These are phyloP conservation scores for Testicularia cyperi DNA, from an alignment of 1,284 basidiomycete species.

Conservation along the genomic window DNA sequence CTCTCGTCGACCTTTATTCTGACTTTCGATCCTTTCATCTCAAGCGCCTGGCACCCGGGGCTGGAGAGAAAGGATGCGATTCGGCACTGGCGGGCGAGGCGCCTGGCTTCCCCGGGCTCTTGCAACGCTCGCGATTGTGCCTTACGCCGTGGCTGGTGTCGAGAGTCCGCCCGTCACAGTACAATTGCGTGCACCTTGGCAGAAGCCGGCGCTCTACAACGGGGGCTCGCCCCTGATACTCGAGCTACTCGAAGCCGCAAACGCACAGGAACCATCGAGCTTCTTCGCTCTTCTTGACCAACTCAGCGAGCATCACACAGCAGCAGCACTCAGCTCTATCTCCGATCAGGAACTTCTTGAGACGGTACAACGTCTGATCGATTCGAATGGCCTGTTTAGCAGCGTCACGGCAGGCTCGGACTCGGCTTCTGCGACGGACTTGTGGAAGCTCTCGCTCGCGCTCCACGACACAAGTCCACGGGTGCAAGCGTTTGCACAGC, in stretches of 20 bases:
- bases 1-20: too few relatives aligned
- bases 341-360: slow-evolving; percentile 13
- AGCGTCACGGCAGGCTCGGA: neutral
- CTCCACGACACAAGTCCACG: slow-evolving; percentile 42
- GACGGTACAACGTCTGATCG: slow-evolving; percentile 9
- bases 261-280: slow-evolving; percentile 23
- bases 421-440: slow-evolving; percentile 19
- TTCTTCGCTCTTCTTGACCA: slow-evolving; percentile 40
- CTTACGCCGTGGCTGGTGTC: too few relatives aligned
- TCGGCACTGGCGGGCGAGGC: too few relatives aligned
- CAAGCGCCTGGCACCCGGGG: too few relatives aligned
- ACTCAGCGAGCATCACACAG: slow-evolving; percentile 11
- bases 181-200: slow-evolving; percentile 77
- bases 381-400: slow-evolving; percentile 4
- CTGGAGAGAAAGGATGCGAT: too few relatives aligned
- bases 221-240: slow-evolving; percentile 63
- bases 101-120: too few relatives aligned
- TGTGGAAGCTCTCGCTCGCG: slow-evolving; percentile 44
- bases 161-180: slow-evolving; percentile 72
- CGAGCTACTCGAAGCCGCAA: slow-evolving; percentile 74
- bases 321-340: slow-evolving; percentile 3
- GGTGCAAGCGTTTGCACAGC: slow-evolving; percentile 50
- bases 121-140: too few relatives aligned
- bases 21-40: too few relatives aligned
- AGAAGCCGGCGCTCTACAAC: slow-evolving; percentile 61